Conservation (phyloP, 2,329 filamentous ascomycete genomes). For the Raffaelea arxii region DNA sequence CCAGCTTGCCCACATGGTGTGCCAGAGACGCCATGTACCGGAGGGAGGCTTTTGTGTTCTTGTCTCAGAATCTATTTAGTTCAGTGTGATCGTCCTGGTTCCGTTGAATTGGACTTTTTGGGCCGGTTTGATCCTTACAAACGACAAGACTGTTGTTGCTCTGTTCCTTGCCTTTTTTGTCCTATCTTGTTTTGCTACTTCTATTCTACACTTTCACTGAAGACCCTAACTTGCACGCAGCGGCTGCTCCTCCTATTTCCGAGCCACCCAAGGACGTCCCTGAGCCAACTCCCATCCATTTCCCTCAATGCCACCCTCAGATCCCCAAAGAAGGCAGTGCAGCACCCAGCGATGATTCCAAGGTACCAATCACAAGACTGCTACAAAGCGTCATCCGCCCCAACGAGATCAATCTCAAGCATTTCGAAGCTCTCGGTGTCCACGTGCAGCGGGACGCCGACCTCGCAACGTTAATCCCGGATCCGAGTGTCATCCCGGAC, state of each 20-base stretch:
- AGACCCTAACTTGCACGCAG: not conserved
- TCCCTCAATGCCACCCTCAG: constrained; percentile 34
- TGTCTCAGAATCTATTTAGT: too few relatives aligned
- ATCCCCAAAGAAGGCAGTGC: constrained; percentile 9
- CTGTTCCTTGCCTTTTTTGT: not conserved
- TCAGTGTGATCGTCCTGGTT: too few relatives aligned
- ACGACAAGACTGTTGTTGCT: too few relatives aligned
- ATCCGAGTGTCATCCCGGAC: constrained; percentile 41
- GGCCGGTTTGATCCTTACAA: too few relatives aligned
- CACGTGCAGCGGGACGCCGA: constrained; percentile 42
- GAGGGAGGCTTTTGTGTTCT: too few relatives aligned
- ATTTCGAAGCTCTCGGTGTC: constrained; percentile 49
- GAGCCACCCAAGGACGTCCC: constrained; percentile 40
- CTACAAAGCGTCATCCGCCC: constrained; percentile 46
- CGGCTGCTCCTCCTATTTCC: not conserved
- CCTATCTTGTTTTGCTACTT: not conserved
- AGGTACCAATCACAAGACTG: constrained; percentile 33
- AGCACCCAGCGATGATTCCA: not conserved
- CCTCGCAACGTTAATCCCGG: constrained; percentile 42
- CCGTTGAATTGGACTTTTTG: too few relatives aligned
- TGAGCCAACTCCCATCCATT: constrained; percentile 43
- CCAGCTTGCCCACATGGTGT: too few relatives aligned
- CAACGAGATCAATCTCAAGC: constrained; percentile 33
- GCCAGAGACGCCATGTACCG: too few relatives aligned
- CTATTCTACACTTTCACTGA: not conserved